phyloP scores from a whole-genome alignment of 169 alveolate species.

The Babesia ovis region DNA sequence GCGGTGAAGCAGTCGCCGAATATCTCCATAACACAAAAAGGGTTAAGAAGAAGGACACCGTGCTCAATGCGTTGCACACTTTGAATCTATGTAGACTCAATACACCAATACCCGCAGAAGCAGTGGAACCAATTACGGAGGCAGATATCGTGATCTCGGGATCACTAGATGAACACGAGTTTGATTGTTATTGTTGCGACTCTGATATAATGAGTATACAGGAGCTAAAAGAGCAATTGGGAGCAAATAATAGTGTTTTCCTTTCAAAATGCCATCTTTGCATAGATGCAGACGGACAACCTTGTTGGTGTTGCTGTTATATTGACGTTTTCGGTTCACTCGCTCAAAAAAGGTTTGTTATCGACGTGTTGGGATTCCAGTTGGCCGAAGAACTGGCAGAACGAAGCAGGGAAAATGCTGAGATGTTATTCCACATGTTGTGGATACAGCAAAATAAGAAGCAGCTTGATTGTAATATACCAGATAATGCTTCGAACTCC shows the following conservation, averaged over 20 bases:
- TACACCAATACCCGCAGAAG: slow-evolving; percentile 26
- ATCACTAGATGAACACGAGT: slow-evolving; percentile 15
- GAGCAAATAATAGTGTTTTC: slow-evolving; percentile 4
- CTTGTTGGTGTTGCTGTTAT: slow-evolving; percentile 67
- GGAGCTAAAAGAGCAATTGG: slow-evolving; percentile 2
- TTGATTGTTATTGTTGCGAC: slow-evolving; percentile 29
- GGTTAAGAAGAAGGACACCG: neutral
- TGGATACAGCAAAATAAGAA: slow-evolving; percentile 61
- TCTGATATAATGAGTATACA: neutral
- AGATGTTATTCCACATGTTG: slow-evolving; percentile 42
- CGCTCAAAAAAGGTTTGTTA: slow-evolving; percentile 42
- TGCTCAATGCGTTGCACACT: neutral
- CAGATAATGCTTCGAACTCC: slow-evolving; percentile 14
- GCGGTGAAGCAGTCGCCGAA: neutral
- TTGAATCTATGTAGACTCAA: slow-evolving; percentile 8
- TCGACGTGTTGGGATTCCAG: slow-evolving; percentile 43
- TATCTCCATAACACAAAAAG: neutral
- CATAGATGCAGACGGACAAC: slow-evolving; percentile 15
- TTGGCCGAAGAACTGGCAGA: slow-evolving; percentile 54
- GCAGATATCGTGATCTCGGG: slow-evolving; percentile 5
- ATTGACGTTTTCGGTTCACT: slow-evolving; percentile 39
- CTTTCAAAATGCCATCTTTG: slow-evolving; percentile 51
- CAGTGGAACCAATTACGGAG: neutral
- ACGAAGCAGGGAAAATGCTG: slow-evolving; percentile 61
- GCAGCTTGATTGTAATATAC: slow-evolving; percentile 42